These are phyloP conservation scores for Castanopsis chinensis DNA, from an alignment of 306 rosid genomes.

Conservation along the genomic window DNA sequence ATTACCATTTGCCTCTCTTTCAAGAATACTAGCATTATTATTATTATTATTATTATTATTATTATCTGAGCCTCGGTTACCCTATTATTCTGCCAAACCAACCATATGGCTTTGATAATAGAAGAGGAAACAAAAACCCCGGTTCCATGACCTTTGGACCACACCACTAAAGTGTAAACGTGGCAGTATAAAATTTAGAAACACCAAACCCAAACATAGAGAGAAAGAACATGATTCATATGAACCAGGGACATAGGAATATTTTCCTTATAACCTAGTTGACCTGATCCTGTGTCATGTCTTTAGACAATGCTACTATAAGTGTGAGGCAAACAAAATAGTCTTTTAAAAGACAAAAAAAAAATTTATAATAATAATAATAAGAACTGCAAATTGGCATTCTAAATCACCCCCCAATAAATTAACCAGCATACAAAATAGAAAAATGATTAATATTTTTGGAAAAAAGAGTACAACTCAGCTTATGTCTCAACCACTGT, in stretches of 20 bases:
- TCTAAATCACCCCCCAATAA: slow-evolving; percentile 30
- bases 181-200: neutral
- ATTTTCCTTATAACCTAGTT: no score
- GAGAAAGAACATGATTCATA: neutral
- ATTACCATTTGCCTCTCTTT: neutral
- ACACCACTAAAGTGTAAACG: neutral
- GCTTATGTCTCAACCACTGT: no score
- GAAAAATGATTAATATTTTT: no score
- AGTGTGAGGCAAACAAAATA: no score
- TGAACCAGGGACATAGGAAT: neutral
- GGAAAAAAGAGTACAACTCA: no score
- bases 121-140: neutral
- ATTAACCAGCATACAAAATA: no score
- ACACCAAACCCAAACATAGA: neutral
- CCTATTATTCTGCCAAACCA: neutral
- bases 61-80: neutral
- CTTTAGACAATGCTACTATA: no score
- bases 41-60: neutral
- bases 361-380: no score
- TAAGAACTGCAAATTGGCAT: slow-evolving; percentile 22
- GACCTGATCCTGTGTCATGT: no score
- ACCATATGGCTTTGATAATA: neutral
- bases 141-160: no score
- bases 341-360: no score
- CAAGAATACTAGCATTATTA: neutral